Evolutionary conservation across 352 stramenopile genomes (phyloP).

Genomic region (Elongisporangium prolatum): DNA sequence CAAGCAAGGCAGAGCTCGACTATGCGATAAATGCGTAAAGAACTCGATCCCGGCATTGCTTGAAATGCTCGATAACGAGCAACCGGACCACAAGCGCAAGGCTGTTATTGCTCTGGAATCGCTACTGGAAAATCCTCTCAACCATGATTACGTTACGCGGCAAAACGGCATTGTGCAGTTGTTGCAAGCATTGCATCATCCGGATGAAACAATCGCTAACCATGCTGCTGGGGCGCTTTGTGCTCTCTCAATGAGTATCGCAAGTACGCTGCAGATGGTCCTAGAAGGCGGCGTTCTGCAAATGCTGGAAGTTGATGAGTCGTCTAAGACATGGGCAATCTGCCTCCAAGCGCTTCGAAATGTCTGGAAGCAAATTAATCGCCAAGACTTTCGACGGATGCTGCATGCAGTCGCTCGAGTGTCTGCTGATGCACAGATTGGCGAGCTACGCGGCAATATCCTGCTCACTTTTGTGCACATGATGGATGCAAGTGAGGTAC

Average conservation of each 20-base stretch:
- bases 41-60: slow-evolving; percentile 72
- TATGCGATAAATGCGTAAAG: slow-evolving; percentile 85
- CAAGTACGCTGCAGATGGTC: slow-evolving; percentile 83
- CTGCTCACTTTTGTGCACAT: slow-evolving; percentile 88
- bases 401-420: slow-evolving; percentile 78
- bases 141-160: slow-evolving; percentile 83
- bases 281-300: slow-evolving; percentile 85
- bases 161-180: slow-evolving; percentile 66
- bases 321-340: slow-evolving; percentile 66
- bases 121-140: slow-evolving; percentile 78
- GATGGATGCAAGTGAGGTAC: slow-evolving; percentile 77
- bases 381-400: slow-evolving; percentile 82
- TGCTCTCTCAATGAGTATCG: slow-evolving; percentile 70
- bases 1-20: slow-evolving; percentile 62
- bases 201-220: slow-evolving; percentile 57
- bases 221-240: slow-evolving; percentile 75
- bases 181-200: slow-evolving; percentile 64
- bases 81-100: slow-evolving; percentile 55
- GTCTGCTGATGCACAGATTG: slow-evolving; percentile 70
- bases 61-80: slow-evolving; percentile 42
- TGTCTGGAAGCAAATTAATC: slow-evolving; percentile 88
- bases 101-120: slow-evolving; percentile 76
- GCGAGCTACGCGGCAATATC: slow-evolving; percentile 79
- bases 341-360: slow-evolving; percentile 80
- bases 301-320: slow-evolving; percentile 85